Base-by-base conservation (phyloP, 805 yeast genomes). In the Ogataea nonfermentans region DNA sequence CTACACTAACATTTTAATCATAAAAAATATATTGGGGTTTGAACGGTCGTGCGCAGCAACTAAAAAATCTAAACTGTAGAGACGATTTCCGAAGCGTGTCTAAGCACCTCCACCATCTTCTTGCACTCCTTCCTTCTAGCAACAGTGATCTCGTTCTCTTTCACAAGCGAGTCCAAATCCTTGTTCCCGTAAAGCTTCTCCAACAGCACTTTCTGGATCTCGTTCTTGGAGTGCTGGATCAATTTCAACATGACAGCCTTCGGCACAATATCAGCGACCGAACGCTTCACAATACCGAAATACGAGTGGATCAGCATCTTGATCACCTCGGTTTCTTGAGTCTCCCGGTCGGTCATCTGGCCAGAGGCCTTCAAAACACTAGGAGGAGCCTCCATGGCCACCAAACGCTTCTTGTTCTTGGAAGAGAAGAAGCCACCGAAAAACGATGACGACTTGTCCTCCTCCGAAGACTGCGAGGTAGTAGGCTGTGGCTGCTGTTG, bases 371-470 rank as follows among this genome's bases (percentile, higher is more conserved):
- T 84, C 57, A 91, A 77, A 5, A 89, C 90, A 24, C 95, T 79
- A 29, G 99, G 99, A 35, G 99, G 99, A 3, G 98, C 91, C 65
- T 91, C 99, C 91, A 91, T 85, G 13, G 87, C 81, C 20, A 95
- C 97, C 55, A 90, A 73, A 66, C 93, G 82, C 76, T 90, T 90
- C 68, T 90, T 93, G 63, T 88, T 88, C 67, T 89, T 90, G 4
- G 91, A 78, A 8, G 90, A 79, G 66, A 93, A 93, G 61, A 93
- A 91, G 0, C 96, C 95, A 39, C 97, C 96, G 63, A 93, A 93
- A 68, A 91, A 93, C 4, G 97, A 95, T 37, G 80, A 77, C 25
- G 70, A 49, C 37, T 71, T 71, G 43, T 84, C 83, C 20, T 73
- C 77, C 24, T 64, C 64, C 3, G 64, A 46, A 27, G 33, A 38